Base-by-base conservation (phyloP, 2,329 filamentous ascomycete genomes). In the Blastomyces gilchristii region DNA sequence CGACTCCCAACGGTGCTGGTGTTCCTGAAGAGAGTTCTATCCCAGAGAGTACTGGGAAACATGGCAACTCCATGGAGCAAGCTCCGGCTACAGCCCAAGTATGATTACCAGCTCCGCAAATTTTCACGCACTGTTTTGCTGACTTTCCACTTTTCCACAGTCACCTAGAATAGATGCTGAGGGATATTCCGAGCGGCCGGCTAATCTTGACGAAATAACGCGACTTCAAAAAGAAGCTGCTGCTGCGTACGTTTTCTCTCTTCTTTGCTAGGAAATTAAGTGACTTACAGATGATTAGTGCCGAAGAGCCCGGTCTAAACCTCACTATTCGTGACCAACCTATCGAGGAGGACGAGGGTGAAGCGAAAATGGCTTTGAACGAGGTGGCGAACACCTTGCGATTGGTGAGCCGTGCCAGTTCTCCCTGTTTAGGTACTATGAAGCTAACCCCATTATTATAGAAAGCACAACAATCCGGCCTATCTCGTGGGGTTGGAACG, bases 401-500 rank as follows among this genome's bases (percentile, higher is more conserved):
- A 64, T 67, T 77, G 69, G 77, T 78, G 65, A 59, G 58, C 6
- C 66, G 73, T 73, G 60, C 59, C 52, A 59, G 61, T 59, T 31
- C 47, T 43, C 22, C 16, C 14, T 56, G 12, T 12, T 3, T 37
- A 12, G 37, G 7, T 22, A 8, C 31, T 41, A 49, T 37, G 22
- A 16, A 6, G 3, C 28, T 45, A 62, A 16, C 31, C 45, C 49
- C 9, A 52, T 45, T 60, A 68, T 73, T 59, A 74, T 64, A 77
- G 71, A 78, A 78, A 71, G 79, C 78, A 50, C 78, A 78, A 63
- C 76, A 77, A 47, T 74, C 76, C 47, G 77, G 77, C 9, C 85
- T 91, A 25, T 83, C 84, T 63, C 84, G 88, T 34, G 88, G 86
- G 70, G 79, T 84, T 16, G 88, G 89, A 56, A 97, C 91, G 16